These are phyloP conservation scores for Ophiostoma sp. DNA, from an alignment of 2,329 filamentous ascomycete species.

Conservation along the genomic window DNA sequence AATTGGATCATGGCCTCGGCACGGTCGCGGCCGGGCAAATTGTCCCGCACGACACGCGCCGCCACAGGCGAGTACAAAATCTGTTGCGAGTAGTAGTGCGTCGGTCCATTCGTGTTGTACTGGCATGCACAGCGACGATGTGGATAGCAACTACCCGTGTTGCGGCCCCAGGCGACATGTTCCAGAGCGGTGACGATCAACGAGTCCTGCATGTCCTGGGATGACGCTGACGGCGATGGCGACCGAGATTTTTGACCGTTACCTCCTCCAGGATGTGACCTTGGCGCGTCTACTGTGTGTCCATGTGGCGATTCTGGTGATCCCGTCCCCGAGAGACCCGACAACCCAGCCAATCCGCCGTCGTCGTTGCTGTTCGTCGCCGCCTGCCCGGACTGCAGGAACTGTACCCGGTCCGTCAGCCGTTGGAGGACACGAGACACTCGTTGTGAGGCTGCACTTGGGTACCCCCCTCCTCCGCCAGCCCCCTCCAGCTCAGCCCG, in stretches of 20 bases:
- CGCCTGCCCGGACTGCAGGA: conserved; percentile 25
- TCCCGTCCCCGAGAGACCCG: not conserved
- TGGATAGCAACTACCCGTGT: conserved; percentile 36
- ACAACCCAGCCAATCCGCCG: not conserved
- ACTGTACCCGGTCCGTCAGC: conserved; percentile 27
- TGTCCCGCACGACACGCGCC: conserved; percentile 9
- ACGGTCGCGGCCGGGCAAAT: conserved; percentile 24
- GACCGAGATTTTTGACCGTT: not conserved
- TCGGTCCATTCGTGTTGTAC: conserved; percentile 26
- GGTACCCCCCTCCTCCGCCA: conserved; percentile 1
- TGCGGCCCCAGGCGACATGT: conserved; percentile 42
- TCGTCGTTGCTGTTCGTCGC: not conserved
- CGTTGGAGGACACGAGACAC: conserved; percentile 19
- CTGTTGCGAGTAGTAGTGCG: conserved; percentile 22
- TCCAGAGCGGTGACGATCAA: conserved; percentile 39
- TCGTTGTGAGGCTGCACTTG: not conserved
- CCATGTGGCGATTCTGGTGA: not conserved
- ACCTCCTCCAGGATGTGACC: not conserved
- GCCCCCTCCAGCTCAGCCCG: conserved; percentile 25
- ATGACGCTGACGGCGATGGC: not conserved
- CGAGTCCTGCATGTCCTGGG: conserved; percentile 27
- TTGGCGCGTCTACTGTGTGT: not conserved
- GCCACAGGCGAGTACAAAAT: conserved; percentile 21
- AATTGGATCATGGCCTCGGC: conserved; percentile 33
- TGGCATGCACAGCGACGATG: conserved; percentile 31